Base-by-base conservation (phyloP, 768 basidiomycete species). In the Pleurotus salmoneostramineus region DNA sequence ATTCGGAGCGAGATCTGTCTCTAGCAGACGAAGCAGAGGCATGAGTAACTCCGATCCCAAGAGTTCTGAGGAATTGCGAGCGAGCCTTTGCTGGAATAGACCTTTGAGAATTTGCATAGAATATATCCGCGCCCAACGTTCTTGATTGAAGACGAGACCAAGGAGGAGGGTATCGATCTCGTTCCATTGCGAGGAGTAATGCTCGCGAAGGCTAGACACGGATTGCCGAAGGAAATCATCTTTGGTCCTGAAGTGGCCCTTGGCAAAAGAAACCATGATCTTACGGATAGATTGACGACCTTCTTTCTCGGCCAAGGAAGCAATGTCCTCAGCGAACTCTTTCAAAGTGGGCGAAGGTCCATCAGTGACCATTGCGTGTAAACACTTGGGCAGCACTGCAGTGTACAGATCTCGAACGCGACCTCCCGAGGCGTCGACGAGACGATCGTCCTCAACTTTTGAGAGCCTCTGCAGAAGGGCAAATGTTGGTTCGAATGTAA, bases 211-310 rank as follows among this genome's bases (percentile, higher is more conserved):
- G 63, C 90, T 88, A 1, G 84, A 78, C 17, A 93, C 87, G 0
- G 92, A 93, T 67, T 97, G 93, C 4, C 93, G 85, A 58, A 96
- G 80, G 73, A 96, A 96, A 71, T 97, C 95, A 54, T 98, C 95
- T 65, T 88, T 88, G 1, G 93, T 93, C 49, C 95, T 80, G 78
- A 98, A 97, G 51, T 91, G 88, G 17, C 80, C 77, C 70, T 92
- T 92, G 56, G 90, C 84, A 64, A 95, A 95, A 3, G 92, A 94
- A 3, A 79, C 87, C 88, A 96, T 91, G 65, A 98, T 90, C 49
- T 91, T 87, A 55, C 84, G 80, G 64, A 97, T 91, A 64, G 88
- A 90, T n/a, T 83, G 79, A 32, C 86, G 81, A 31, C 84, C 86
- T 62, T 93, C 89, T 49, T 74, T 69, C 42, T 83, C 83, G 2